Base-by-base conservation (phyloP, 306 rosid species). In the Parietaria judaica region DNA sequence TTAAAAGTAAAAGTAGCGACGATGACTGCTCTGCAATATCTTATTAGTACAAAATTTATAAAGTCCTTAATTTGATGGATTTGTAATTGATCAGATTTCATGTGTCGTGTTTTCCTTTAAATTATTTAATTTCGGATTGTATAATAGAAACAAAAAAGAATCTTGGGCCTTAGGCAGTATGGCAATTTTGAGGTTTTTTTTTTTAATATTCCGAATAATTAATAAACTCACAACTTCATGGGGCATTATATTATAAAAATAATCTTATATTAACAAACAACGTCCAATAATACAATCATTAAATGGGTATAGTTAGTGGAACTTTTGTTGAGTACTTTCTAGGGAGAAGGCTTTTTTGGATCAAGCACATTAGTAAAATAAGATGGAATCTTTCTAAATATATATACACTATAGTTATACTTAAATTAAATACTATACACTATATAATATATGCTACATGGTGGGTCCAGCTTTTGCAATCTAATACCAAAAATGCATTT, bases 401-500 rank as follows among this genome's bases (percentile, higher is more conserved):
- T 51, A 46, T n/a, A 60, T n/a, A 45, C 23, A 38, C 35, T 41
- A 41, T 41, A 41, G 6, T 5, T 3, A 41, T 41, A 41, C 9
- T 5, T 41, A 41, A 5, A 41, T 8, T 8, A 61, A 52, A 37
- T 54, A 61, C 36, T 62, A 37, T 65, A 70, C 31, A 23, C 31
- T 23, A 23, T 23, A 23, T 23, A 51, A 49, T 62, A 31, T 60
- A 65, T 23, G 65, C 45, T 44, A 41, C 54, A 14, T 36, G 67
- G 74, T 78, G 66, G 78, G 61, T 56, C 43, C 65, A 63, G 11
- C n/a, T 15, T 64, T 56, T 54, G n/a, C 62, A 62, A 64, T 65
- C 76, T 37, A 74, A 69, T 78, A 74, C 78, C 71, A 72, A 76
- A 73, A 72, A 56, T 71, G 70, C 68, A 66, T 72, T 75, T 41